Evolutionary conservation across 345 rosid species (phyloP).

Genomic region (Mercurialis annua): DNA sequence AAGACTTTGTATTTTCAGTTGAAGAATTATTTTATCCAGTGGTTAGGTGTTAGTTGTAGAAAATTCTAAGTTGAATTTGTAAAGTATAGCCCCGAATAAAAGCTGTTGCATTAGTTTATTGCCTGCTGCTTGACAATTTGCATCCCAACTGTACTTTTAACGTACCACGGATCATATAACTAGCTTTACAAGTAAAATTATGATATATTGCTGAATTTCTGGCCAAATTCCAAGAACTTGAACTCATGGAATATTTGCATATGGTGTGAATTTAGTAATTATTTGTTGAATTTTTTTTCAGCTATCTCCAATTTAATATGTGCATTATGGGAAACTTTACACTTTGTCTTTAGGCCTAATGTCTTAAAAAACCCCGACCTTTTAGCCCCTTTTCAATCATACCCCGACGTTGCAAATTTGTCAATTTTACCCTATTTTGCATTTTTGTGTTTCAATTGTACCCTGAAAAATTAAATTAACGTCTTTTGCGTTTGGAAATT

Average conservation of each 20-base stretch:
- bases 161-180: conserved; percentile 24
- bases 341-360: neutral
- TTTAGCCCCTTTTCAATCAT: no score
- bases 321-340: no score
- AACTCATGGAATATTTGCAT: neutral
- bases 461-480: no score
- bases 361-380: no score
- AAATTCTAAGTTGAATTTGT: neutral
- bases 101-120: conserved; percentile 5
- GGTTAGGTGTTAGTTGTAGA: conserved; percentile 1
- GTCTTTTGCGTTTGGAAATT: no score
- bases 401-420: no score
- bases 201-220: neutral
- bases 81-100: neutral
- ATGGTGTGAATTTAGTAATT: neutral
- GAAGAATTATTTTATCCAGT: conserved; percentile 7
- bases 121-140: conserved; percentile 19
- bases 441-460: no score
- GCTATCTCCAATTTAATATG: neutral
- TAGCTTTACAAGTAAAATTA: neutral
- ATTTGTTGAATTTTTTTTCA: neutral
- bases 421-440: no score
- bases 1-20: conserved; percentile 23
- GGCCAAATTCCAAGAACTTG: conserved; percentile 12
- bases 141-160: conserved; percentile 23